phyloP scores from a whole-genome alignment of 352 stramenopile genomes.

The Phytophthora citrophthora region DNA sequence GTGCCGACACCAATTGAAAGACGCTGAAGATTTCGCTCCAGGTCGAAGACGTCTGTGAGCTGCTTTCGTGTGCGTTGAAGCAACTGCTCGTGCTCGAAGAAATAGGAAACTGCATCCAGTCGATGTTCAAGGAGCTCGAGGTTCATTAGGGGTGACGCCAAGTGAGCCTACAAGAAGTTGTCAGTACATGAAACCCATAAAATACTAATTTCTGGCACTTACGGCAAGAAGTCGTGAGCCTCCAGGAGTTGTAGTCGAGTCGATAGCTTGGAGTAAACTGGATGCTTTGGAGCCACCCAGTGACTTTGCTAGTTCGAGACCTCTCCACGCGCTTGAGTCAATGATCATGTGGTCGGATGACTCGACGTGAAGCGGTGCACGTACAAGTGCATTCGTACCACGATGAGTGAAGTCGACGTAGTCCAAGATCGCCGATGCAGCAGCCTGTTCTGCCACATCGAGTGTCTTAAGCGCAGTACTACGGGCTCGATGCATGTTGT shows the following conservation, averaged over 20 bases:
- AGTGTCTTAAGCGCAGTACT: constrained; percentile 19
- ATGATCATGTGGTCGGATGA: constrained; percentile 84
- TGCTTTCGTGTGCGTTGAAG: constrained; percentile 61
- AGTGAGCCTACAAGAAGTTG: constrained; percentile 48
- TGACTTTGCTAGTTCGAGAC: constrained; percentile 72
- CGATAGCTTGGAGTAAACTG: constrained; percentile 74
- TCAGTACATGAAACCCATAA: background rate
- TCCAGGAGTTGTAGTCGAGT: constrained; percentile 62
- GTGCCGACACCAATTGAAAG: constrained; percentile 64
- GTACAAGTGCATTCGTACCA: constrained; percentile 37
- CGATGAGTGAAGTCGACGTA: constrained; percentile 76
- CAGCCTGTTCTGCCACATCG: constrained; percentile 39
- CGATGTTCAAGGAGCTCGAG: constrained; percentile 53
- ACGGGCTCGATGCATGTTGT: constrained; percentile 7
- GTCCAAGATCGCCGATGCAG: constrained; percentile 62
- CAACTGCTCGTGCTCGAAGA: constrained; percentile 53
- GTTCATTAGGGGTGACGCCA: constrained; percentile 70
- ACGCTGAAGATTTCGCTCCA: constrained; percentile 75
- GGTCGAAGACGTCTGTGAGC: constrained; percentile 65
- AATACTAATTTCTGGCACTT: constrained; percentile 1
- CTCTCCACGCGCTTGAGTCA: constrained; percentile 73
- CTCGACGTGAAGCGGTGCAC: constrained; percentile 60
- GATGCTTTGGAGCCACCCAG: constrained; percentile 59
- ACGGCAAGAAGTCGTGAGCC: constrained; percentile 75
- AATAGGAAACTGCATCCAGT: constrained; percentile 61